Conservation (phyloP, 2,329 filamentous ascomycete genomes). For the Fusarium sp. region DNA sequence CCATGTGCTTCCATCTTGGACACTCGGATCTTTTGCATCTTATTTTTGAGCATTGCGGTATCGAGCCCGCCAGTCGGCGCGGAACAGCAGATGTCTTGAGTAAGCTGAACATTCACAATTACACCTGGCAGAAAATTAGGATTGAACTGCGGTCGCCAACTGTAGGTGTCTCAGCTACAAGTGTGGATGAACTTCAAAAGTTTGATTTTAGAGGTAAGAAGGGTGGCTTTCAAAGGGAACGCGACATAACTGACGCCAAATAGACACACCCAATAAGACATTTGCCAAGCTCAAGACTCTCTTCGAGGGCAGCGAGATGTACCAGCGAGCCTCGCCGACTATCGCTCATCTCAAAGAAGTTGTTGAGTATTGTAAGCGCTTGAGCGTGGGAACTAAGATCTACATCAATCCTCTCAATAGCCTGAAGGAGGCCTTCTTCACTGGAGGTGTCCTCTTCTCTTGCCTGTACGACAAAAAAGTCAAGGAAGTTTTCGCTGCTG, state of each 20-base stretch:
- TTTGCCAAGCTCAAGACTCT: slow-evolving; percentile 69
- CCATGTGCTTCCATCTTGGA: slow-evolving; percentile 91
- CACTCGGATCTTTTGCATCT: slow-evolving; percentile 87
- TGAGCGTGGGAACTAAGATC: slow-evolving; percentile 80
- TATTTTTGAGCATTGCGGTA: slow-evolving; percentile 90
- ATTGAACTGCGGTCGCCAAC: slow-evolving; percentile 83
- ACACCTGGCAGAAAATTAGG: slow-evolving; percentile 85
- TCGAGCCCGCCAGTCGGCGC: slow-evolving; percentile 75
- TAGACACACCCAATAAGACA: slow-evolving; percentile 67
- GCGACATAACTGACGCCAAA: slow-evolving; percentile 32
- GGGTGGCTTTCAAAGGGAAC: too few species aligned
- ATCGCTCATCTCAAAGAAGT: slow-evolving; percentile 86
- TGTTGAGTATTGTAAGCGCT: slow-evolving; percentile 78
- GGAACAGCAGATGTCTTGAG: slow-evolving; percentile 85
- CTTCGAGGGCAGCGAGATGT: slow-evolving; percentile 73
- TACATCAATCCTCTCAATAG: slow-evolving; percentile 88
- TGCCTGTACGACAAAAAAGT: slow-evolving; percentile 88
- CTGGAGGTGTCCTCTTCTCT: slow-evolving; percentile 87
- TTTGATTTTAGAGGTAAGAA: slow-evolving; percentile 86
- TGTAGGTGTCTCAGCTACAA: slow-evolving; percentile 87
- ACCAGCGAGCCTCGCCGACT: slow-evolving; percentile 78
- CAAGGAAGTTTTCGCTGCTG: slow-evolving; percentile 89
- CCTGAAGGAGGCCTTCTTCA: slow-evolving; percentile 91
- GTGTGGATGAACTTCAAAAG: slow-evolving; percentile 86
- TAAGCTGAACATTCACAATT: slow-evolving; percentile 84